Base-by-base conservation (phyloP, 2,329 filamentous ascomycete species). In the Colletotrichum shisoi region DNA sequence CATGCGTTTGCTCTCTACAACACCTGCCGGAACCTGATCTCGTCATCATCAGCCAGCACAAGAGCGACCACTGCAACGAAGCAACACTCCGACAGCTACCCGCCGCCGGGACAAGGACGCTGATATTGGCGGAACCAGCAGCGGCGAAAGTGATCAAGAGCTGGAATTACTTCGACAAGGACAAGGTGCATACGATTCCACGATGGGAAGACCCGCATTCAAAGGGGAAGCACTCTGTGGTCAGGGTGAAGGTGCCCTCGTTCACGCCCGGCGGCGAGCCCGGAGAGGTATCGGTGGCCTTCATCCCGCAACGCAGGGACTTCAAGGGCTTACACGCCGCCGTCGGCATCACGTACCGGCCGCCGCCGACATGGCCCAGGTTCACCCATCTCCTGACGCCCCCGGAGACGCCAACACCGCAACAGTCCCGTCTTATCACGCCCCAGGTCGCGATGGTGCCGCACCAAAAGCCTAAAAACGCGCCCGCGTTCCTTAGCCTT, bases 221-320 rank as follows among this genome's bases (percentile, higher is more conserved):
- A 15, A 74, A 74, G 2, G 75, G 74, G 4, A 77, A 72, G 57
- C 73, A 79, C 21, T 72, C 73, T 1, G 75, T 80, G 2, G 63
- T 79, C 9, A 77, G 82, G 2, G 75, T 91, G 9, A 77, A 82
- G 0, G 79, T 92, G 4, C 84, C 86, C 2, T 76, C 87, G 0
- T 75, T 83, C 27, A 78, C 82, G 2, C 76, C 82, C 0, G 81
- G 81, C 27, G 87, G 86, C 5, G 77, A 81, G 15, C 79, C 82
- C 9, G 90, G 90, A 19, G 89, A 92, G 77, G 82, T 92, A n/a
- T 91, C 89, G 0, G 81, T 93, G n/a, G 82, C 89, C 1, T 88
- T 87, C 74, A 83, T 92, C 37, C 80, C 85, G 0, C 85, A 88
- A 60, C 87, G 85, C 72, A 76, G 81, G 54, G 88, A 91, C 71